A percentile compares a stretch with the other conserved stretches of the same genome.
Conservation (phyloP, 2,329 filamentous ascomycete genomes). For the Colletotrichum tropicale region DNA sequence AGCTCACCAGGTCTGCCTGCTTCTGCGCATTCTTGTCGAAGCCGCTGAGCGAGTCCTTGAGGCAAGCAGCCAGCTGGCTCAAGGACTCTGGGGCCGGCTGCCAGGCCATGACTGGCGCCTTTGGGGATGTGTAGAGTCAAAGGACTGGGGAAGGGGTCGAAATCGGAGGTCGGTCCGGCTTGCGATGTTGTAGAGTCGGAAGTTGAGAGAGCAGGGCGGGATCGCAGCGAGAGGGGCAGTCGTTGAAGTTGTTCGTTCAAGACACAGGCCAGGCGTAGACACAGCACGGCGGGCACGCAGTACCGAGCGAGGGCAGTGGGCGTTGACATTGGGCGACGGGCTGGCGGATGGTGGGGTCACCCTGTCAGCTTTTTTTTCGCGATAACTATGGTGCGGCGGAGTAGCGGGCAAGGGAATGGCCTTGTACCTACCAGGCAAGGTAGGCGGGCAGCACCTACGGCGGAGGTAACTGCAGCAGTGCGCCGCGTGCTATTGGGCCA, state of each 20-base stretch:
- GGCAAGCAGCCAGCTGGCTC: constrained; percentile 84
- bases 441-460: background rate
- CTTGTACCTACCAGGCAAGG: background rate
- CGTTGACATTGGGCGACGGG: constrained; percentile 10
- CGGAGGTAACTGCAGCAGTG: background rate
- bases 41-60: constrained; percentile 90
- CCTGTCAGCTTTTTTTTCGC: constrained; percentile 23
- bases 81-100: constrained; percentile 87
- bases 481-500: background rate
- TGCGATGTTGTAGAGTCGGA: background rate
- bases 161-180: constrained; percentile 6
- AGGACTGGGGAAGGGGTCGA: constrained; percentile 8
- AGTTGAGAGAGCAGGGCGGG: background rate
- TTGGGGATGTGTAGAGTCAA: constrained; percentile 12
- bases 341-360: constrained; percentile 20
- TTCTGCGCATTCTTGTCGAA: constrained; percentile 82
- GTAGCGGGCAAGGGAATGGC: constrained; percentile 2
- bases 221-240: constrained; percentile 15
- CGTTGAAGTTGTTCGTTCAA: constrained; percentile 12
- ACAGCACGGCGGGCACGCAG: background rate
- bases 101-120: constrained; percentile 76
- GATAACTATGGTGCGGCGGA: constrained; percentile 22
- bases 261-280: background rate
- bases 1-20: constrained; percentile 82
- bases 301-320: background rate